Percentiles rank a stretch among this genome's conserved stretches.
These are phyloP conservation scores for Chytriomyces hyalinus DNA, from an alignment of 192 early-diverging fungal genomes.

Conservation along the genomic window DNA sequence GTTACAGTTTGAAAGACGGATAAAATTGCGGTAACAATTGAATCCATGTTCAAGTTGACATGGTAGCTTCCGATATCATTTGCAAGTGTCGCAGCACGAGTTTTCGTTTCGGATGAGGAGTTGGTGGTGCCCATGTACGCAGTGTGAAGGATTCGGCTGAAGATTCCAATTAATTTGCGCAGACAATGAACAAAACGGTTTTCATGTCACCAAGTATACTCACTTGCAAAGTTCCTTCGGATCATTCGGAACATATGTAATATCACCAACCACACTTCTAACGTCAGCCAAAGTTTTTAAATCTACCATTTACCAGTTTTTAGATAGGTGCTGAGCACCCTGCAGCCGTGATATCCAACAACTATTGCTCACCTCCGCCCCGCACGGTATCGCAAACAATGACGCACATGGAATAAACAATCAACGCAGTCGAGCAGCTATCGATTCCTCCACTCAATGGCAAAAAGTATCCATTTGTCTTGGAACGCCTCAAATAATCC, in stretches of 20 bases:
- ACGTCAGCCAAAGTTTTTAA: conserved; percentile 76
- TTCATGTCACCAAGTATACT: neutral
- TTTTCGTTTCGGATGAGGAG: conserved; percentile 83
- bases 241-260: conserved; percentile 71
- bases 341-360: conserved; percentile 20
- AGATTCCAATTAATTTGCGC: neutral
- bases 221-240: conserved; percentile 82
- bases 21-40: conserved; percentile 75
- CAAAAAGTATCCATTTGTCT: conserved; percentile 85
- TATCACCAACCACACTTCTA: conserved; percentile 61
- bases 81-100: conserved; percentile 81
- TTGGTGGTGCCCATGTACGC: conserved; percentile 96
- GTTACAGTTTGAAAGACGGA: conserved; percentile 78
- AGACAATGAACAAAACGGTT: too few relatives aligned
- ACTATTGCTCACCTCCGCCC: conserved; percentile 54
- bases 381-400: conserved; percentile 73
- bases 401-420: conserved; percentile 92
- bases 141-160: conserved; percentile 83
- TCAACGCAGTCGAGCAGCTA: conserved; percentile 82
- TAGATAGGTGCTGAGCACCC: neutral
- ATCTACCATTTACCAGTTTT: conserved; percentile 43
- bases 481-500: conserved; percentile 96
- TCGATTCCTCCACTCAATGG: conserved; percentile 98
- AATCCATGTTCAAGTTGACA: conserved; percentile 87
- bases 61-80: conserved; percentile 84